Evolutionary conservation across 2,329 filamentous ascomycete genomes (phyloP), one percentile per base, ranked within the genome.

Genomic region (Venturiaceae sp.): DNA sequence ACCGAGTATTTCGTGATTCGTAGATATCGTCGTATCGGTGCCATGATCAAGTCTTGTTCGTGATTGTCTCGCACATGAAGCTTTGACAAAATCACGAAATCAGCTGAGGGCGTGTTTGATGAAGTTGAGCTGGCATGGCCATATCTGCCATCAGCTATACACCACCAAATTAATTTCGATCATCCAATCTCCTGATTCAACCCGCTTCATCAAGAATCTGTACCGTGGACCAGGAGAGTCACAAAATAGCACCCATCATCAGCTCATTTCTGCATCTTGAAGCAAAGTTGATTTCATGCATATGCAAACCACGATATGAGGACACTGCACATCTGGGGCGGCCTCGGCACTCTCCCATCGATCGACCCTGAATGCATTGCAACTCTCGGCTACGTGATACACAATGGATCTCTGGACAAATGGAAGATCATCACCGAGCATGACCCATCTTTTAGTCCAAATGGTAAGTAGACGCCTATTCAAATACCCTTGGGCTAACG

Each of bases 1-100:
- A 96, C 91, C 4, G 92, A 96, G 72, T 90, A 89, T 69, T 92
- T 92, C 58, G 88, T 92, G 65, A 97, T 95, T 56, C 92, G 84
- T 58, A 97, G 80, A 70, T 97, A 96, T 66, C 92, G 84, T 60
- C 92, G 85, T 53, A 96, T 83, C 11, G 92, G 92, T 13, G 91
- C 87, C 92, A 96, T 96, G 6, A 19, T 23, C n/a, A 23, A 53
- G n/a, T 37, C n/a, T 28, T 33, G 1, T 53, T 3, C 14, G 28
- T 16, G 44, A 30, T 50, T 23, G 30, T 8, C 23, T 30, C 30
- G 41, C 16, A 19, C 37, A 9, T 50, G 14, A 26, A 30, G 44
- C 44, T 30, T 50, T 5, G 44, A 50, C 44, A n/a, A 13, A 19
- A n/a, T 50, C 44, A 23, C 44, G 44, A 50, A 30, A 30, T 50